phyloP scores from a whole-genome alignment of 805 yeast species.

The Teunomyces atbi region DNA sequence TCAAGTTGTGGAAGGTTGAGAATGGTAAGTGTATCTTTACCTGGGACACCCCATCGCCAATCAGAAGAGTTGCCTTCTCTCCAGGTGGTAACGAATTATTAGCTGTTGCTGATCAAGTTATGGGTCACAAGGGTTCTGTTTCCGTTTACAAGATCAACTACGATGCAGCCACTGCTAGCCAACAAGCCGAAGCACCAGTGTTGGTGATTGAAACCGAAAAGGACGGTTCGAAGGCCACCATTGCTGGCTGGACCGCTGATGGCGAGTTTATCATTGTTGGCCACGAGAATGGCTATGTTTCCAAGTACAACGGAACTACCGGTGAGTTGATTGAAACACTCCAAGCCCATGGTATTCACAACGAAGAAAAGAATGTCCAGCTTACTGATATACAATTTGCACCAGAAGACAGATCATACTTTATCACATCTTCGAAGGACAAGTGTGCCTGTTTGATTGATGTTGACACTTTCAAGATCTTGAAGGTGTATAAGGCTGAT shows the following conservation, averaged over 20 bases:
- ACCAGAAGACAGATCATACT: slow-evolving; percentile 75
- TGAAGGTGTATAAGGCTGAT: slow-evolving; percentile 80
- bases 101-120: slow-evolving; percentile 84
- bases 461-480: slow-evolving; percentile 66
- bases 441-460: slow-evolving; percentile 77
- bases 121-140: slow-evolving; percentile 83
- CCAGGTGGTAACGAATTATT: slow-evolving; percentile 68
- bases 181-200: slow-evolving; percentile 54
- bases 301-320: slow-evolving; percentile 73
- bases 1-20: slow-evolving; percentile 79
- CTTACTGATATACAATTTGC: slow-evolving; percentile 91
- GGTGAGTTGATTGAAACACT: slow-evolving; percentile 64
- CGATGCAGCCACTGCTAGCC: slow-evolving; percentile 30
- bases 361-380: slow-evolving; percentile 39
- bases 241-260: slow-evolving; percentile 84
- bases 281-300: slow-evolving; percentile 80
- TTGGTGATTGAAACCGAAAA: slow-evolving; percentile 60
- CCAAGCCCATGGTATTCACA: slow-evolving; percentile 68
- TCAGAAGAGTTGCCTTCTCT: slow-evolving; percentile 82
- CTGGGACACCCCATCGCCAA: slow-evolving; percentile 81
- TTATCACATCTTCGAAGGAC: slow-evolving; percentile 91
- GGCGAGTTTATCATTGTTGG: slow-evolving; percentile 78
- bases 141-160: slow-evolving; percentile 62
- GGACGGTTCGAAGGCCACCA: slow-evolving; percentile 61
- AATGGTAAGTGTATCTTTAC: slow-evolving; percentile 74